Evolutionary conservation across 2,329 filamentous ascomycete genomes (phyloP).

Genomic region (Hypomyces perniciosus): DNA sequence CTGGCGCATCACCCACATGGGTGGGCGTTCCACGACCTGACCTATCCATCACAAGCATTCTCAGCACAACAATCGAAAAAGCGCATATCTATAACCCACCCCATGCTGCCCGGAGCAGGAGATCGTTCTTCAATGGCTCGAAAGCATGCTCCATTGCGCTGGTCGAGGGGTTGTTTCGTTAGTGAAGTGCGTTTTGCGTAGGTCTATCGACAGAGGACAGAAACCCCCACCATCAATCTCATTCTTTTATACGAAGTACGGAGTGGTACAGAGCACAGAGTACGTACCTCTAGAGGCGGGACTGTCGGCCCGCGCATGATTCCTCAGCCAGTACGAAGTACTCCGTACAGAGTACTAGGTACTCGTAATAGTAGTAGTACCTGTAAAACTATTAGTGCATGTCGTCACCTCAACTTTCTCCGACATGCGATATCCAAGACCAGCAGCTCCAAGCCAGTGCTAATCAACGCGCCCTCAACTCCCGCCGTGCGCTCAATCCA

Average conservation of each 20-base stretch:
- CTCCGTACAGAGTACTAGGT: too few species aligned
- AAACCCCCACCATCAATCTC: neutral
- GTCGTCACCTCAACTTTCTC: too few species aligned
- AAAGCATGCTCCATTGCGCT: conserved; percentile 63
- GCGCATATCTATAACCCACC: conserved; percentile 49
- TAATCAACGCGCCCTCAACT: neutral
- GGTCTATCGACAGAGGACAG: neutral
- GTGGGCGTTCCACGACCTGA: conserved; percentile 83
- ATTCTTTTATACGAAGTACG: neutral
- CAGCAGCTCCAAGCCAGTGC: too few species aligned
- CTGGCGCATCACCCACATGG: conserved; percentile 99
- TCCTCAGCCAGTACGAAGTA: too few species aligned
- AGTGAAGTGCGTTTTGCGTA: neutral
- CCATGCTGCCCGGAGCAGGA: conserved; percentile 82
- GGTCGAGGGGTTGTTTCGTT: neutral
- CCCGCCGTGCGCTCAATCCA: neutral
- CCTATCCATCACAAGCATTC: conserved; percentile 45
- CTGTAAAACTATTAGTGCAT: too few species aligned
- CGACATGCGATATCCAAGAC: too few species aligned
- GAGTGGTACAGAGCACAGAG: too few species aligned
- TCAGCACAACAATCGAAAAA: conserved; percentile 12
- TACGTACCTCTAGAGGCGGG: too few species aligned
- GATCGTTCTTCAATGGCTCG: conserved; percentile 82
- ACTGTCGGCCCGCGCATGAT: too few species aligned
- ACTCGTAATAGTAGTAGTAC: too few species aligned